Percentiles rank a stretch among this genome's conserved stretches.
phyloP scores from a whole-genome alignment of 768 basidiomycete genomes.

The Collybia mongolica region DNA sequence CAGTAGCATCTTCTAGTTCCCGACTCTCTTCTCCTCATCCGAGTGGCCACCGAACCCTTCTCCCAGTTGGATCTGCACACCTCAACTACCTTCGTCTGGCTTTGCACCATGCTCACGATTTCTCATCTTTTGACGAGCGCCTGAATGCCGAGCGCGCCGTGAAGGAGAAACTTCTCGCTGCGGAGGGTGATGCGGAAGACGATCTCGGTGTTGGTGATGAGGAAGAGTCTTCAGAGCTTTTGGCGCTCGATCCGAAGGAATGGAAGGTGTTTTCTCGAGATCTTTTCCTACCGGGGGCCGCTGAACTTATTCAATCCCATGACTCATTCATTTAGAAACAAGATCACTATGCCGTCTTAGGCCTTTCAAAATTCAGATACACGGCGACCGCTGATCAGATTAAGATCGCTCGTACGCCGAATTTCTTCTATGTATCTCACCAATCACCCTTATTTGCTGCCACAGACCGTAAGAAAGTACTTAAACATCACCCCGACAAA shows the following conservation, averaged over 20 bases:
- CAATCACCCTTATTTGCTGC: neutral
- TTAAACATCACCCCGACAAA: constrained; percentile 98
- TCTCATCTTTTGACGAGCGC: constrained; percentile 79
- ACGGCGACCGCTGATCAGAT: constrained; percentile 89
- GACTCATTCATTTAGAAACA: constrained; percentile 67
- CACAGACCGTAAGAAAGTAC: constrained; percentile 97
- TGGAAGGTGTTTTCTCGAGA: constrained; percentile 72
- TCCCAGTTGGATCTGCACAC: constrained; percentile 89
- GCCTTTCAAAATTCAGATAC: constrained; percentile 87
- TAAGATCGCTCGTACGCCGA: constrained; percentile 85
- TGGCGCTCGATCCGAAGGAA: constrained; percentile 90
- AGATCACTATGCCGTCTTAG: constrained; percentile 97
- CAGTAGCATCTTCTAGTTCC: constrained; percentile 30
- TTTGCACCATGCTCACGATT: constrained; percentile 72
- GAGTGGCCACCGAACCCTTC: constrained; percentile 46
- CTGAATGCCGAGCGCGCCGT: constrained; percentile 38
- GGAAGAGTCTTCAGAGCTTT: constrained; percentile 67
- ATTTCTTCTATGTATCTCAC: constrained; percentile 1
- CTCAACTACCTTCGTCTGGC: constrained; percentile 78
- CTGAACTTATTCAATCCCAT: neutral
- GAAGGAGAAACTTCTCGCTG: constrained; percentile 43
- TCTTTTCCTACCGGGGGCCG: neutral
- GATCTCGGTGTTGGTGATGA: constrained; percentile 95
- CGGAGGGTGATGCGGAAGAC: constrained; percentile 62
- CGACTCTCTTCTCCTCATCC: constrained; percentile 34